phyloP scores from a whole-genome alignment of 805 yeast species.

The Yarrowia sp. region DNA sequence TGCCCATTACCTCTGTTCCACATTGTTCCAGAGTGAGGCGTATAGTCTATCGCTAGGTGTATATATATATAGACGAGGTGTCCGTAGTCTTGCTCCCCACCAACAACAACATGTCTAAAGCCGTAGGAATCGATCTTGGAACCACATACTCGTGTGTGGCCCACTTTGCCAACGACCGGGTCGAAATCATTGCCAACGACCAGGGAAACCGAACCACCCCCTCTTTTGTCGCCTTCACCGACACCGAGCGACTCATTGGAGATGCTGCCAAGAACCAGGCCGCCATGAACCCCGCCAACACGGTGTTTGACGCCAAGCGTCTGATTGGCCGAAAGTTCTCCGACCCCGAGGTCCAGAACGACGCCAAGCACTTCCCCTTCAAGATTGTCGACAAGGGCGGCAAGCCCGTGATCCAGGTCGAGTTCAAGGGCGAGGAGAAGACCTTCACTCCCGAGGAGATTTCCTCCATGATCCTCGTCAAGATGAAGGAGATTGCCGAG shows the following conservation, averaged over 20 bases:
- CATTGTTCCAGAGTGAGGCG: slow-evolving; percentile 13
- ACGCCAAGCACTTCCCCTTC: slow-evolving; percentile 32
- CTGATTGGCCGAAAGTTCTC: slow-evolving; percentile 84
- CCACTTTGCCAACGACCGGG: slow-evolving; percentile 81
- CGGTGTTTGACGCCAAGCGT: slow-evolving; percentile 95
- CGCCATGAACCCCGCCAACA: slow-evolving; percentile 92
- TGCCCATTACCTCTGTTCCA: slow-evolving; percentile 4
- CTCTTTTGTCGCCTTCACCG: slow-evolving; percentile 75
- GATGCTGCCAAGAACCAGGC: slow-evolving; percentile 99
- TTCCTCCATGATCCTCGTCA: slow-evolving; percentile 87
- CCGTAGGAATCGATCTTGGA: slow-evolving; percentile 59
- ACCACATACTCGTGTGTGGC: slow-evolving; percentile 68
- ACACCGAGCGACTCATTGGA: slow-evolving; percentile 54
- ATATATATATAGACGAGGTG: not conserved
- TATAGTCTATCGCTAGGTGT: not conserved
- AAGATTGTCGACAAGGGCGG: slow-evolving; percentile 33
- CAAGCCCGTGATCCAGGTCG: slow-evolving; percentile 27
- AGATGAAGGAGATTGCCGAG: slow-evolving; percentile 96
- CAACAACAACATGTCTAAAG: slow-evolving; percentile 51
- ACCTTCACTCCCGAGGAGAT: slow-evolving; percentile 75
- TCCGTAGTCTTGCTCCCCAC: no score
- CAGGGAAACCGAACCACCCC: slow-evolving; percentile 99
- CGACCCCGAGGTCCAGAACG: slow-evolving; percentile 54
- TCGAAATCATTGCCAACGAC: slow-evolving; percentile 94
- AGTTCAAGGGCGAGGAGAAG: slow-evolving; percentile 32